Conservation (phyloP, 805 yeast genomes). For the Metschnikowia orientalis region DNA sequence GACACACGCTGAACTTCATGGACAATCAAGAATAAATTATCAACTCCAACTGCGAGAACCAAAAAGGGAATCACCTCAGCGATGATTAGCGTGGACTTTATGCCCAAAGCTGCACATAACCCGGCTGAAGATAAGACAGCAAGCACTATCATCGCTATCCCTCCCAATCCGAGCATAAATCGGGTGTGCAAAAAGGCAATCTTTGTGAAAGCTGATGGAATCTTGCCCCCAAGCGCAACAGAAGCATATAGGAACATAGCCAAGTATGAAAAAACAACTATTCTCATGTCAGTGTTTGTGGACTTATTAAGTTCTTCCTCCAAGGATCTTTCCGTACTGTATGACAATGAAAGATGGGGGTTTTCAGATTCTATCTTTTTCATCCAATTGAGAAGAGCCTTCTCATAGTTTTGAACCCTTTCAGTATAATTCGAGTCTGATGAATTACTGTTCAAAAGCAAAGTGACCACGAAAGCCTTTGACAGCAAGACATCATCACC, state of each 20-base stretch:
- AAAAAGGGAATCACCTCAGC: conserved; percentile 96
- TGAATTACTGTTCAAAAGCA: conserved; percentile 56
- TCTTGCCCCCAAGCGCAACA: conserved; percentile 64
- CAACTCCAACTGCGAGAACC: conserved; percentile 93
- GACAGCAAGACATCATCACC: conserved; percentile 52
- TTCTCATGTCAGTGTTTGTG: conserved; percentile 70
- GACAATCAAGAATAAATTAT: conserved; percentile 81
- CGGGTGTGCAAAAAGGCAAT: conserved; percentile 49
- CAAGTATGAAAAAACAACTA: conserved; percentile 69
- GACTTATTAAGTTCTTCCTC: conserved; percentile 81
- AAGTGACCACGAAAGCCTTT: conserved; percentile 70
- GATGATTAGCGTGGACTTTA: conserved; percentile 84
- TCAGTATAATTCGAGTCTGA: conserved; percentile 36
- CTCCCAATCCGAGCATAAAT: conserved; percentile 75
- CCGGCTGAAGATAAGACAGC: conserved; percentile 86
- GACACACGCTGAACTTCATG: conserved; percentile 67
- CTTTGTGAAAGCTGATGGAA: conserved; percentile 35
- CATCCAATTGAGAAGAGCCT: conserved; percentile 54
- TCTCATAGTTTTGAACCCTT: conserved; percentile 62
- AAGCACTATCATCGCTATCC: conserved; percentile 72
- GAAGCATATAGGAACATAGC: conserved; percentile 89
- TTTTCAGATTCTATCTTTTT: conserved; percentile 43
- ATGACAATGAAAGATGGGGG: conserved; percentile 61
- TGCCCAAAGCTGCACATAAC: conserved; percentile 64
- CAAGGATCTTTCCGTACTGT: conserved; percentile 77